phyloP scores from a whole-genome alignment of 768 basidiomycete genomes.

The Boletellus emodensis region DNA sequence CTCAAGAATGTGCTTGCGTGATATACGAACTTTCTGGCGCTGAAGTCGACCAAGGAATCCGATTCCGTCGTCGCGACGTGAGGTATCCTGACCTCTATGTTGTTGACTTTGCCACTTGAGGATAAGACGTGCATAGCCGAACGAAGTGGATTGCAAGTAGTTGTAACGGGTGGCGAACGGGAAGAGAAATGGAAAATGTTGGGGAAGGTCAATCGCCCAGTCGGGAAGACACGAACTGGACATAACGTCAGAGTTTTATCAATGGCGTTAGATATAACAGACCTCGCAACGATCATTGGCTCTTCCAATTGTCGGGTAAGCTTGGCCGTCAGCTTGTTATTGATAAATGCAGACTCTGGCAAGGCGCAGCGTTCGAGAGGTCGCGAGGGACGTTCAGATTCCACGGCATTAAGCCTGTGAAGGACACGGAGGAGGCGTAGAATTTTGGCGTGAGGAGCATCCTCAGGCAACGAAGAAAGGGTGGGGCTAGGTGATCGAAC shows the following conservation, averaged over 20 bases:
- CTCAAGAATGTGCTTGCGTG: constrained; percentile 90
- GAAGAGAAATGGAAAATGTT: constrained; percentile 97
- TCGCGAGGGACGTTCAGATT: constrained; percentile 51
- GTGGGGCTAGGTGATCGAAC: constrained; percentile 61
- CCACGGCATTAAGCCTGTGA: constrained; percentile 75
- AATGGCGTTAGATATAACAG: constrained; percentile 16
- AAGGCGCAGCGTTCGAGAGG: constrained; percentile 56
- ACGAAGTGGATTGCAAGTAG: constrained; percentile 96
- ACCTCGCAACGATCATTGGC: constrained; percentile 99
- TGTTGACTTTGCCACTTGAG: constrained; percentile 93
- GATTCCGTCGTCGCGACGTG: constrained; percentile 84
- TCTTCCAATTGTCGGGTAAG: constrained; percentile 96
- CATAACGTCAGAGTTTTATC: constrained; percentile 1
- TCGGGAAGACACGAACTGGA: constrained; percentile 90
- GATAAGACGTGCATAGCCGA: constrained; percentile 94
- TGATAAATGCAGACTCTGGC: constrained; percentile 84
- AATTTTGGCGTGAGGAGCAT: constrained; percentile 85
- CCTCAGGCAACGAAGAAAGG: constrained; percentile 78
- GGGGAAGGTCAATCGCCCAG: constrained; percentile 94
- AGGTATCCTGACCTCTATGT: constrained; percentile 69
- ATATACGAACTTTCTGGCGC: constrained; percentile 95
- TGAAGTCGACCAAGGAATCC: constrained; percentile 90
- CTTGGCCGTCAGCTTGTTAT: constrained; percentile 97
- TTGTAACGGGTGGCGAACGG: constrained; percentile 97
- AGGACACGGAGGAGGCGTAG: constrained; percentile 85